Conservation (phyloP, 2,329 filamentous ascomycete species). For the Anisogramma anomala region DNA sequence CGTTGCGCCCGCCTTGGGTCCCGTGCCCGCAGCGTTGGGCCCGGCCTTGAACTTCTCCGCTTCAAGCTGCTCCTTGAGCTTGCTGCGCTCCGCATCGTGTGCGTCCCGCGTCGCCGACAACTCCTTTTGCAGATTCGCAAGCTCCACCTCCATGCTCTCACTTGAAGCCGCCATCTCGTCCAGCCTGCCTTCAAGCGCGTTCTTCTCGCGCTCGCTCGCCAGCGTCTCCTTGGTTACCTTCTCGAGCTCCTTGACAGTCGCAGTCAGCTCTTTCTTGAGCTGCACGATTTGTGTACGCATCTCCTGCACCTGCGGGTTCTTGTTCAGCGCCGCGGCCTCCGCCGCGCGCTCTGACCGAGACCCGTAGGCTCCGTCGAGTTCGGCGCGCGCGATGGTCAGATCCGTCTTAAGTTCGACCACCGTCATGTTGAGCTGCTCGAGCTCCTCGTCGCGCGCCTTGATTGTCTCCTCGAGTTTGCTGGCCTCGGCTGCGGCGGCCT, state of each 20-base stretch:
- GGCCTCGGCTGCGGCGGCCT: slow-evolving; percentile 18
- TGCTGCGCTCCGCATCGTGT: slow-evolving; percentile 31
- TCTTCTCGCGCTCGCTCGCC: slow-evolving; percentile 37
- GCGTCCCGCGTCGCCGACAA: slow-evolving; percentile 25
- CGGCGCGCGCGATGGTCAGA: slow-evolving; percentile 47
- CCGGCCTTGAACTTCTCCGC: slow-evolving; percentile 34
- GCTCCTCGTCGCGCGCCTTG: slow-evolving; percentile 38
- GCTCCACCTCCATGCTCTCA: slow-evolving; percentile 28
- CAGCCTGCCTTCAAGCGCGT: slow-evolving; percentile 31
- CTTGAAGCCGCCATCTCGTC: slow-evolving; percentile 29
- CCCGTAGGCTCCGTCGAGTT: slow-evolving; percentile 51
- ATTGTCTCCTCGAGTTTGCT: slow-evolving; percentile 32
- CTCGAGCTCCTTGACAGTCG: slow-evolving; percentile 41
- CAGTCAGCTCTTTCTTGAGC: slow-evolving; percentile 39
- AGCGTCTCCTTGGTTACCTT: slow-evolving; percentile 42
- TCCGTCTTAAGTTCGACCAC: slow-evolving; percentile 51
- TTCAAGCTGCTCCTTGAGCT: slow-evolving; percentile 41
- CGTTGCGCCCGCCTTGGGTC: slow-evolving; percentile 32
- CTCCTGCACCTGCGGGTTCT: slow-evolving; percentile 35
- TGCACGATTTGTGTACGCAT: slow-evolving; percentile 37
- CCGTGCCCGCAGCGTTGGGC: slow-evolving; percentile 22
- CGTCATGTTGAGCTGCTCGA: slow-evolving; percentile 39
- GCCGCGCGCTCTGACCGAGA: slow-evolving; percentile 46
- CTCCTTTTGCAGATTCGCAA: slow-evolving; percentile 27
- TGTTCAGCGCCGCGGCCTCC: slow-evolving; percentile 42